Percentiles rank a stretch among this genome's conserved stretches.
Evolutionary conservation across 2,329 filamentous ascomycete genomes (phyloP).

Genomic region (Phaeosphaeriaceae sp.): DNA sequence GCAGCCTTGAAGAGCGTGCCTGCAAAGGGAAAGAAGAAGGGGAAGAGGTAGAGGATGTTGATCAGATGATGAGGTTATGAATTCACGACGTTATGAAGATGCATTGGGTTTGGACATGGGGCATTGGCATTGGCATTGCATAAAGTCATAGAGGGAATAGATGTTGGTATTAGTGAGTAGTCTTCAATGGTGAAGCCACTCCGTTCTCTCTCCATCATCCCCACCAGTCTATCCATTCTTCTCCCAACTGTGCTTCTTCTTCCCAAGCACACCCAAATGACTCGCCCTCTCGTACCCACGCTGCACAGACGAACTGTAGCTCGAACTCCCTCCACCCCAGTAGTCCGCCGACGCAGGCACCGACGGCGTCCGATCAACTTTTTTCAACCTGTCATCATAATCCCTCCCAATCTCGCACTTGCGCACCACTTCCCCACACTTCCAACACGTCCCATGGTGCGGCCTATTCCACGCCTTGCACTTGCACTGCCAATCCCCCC

Average conservation of each 20-base stretch:
- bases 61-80: neutral
- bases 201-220: too few species aligned
- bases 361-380: neutral
- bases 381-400: neutral
- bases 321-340: neutral
- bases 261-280: neutral
- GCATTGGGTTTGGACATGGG: too few species aligned
- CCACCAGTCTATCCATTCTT: too few species aligned
- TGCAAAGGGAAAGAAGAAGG: conserved; percentile 34
- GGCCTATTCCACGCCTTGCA: neutral
- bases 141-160: too few species aligned
- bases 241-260: neutral
- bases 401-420: neutral
- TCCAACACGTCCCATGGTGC: neutral
- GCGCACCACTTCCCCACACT: neutral
- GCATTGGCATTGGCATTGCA: too few species aligned
- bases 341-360: neutral
- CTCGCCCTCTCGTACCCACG: neutral
- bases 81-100: neutral
- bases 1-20: conserved; percentile 57
- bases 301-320: neutral
- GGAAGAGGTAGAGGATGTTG: conserved; percentile 3
- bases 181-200: too few species aligned
- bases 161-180: too few species aligned
- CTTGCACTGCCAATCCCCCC: neutral